phyloP scores from a whole-genome alignment of 106 monocot genomes.

The Dioscorea alata region DNA sequence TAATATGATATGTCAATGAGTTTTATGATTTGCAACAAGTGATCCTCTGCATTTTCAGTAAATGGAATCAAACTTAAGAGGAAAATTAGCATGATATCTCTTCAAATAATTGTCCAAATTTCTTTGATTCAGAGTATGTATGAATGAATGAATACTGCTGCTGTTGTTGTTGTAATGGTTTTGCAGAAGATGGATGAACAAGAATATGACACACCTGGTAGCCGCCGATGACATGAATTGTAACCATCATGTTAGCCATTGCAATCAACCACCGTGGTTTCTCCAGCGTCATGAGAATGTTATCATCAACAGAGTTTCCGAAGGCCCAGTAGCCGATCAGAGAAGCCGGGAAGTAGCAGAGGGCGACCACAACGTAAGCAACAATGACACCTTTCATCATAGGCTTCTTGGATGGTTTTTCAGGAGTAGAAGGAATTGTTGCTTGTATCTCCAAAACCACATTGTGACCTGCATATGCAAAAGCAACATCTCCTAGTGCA shows the following conservation, averaged over 20 bases:
- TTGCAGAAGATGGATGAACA: background rate
- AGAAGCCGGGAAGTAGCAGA: conserved; percentile 60
- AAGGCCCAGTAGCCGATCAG: conserved; percentile 42
- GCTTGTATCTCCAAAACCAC: conserved; percentile 67
- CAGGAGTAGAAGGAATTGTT: conserved; percentile 50
- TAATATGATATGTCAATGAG: too few species aligned
- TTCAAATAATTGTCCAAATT: too few species aligned
- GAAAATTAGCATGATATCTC: too few species aligned
- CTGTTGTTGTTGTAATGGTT: too few species aligned
- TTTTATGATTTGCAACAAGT: background rate
- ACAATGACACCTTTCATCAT: conserved; percentile 63
- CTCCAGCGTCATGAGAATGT: conserved; percentile 37
- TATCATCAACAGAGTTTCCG: conserved; percentile 32
- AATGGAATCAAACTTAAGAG: too few species aligned
- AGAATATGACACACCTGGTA: conserved; percentile 36
- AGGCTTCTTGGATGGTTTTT: conserved; percentile 51
- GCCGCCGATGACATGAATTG: conserved; percentile 53
- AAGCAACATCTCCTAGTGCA: conserved; percentile 46
- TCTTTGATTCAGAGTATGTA: too few species aligned
- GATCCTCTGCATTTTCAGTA: too few species aligned
- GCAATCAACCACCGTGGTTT: conserved; percentile 58
- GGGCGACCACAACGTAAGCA: conserved; percentile 47
- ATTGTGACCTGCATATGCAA: conserved; percentile 62
- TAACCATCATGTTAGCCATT: conserved; percentile 49
- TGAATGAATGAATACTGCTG: too few species aligned